Evolutionary conservation across 441 rosid species (phyloP).

Genomic region (Biscutella laevigata): DNA sequence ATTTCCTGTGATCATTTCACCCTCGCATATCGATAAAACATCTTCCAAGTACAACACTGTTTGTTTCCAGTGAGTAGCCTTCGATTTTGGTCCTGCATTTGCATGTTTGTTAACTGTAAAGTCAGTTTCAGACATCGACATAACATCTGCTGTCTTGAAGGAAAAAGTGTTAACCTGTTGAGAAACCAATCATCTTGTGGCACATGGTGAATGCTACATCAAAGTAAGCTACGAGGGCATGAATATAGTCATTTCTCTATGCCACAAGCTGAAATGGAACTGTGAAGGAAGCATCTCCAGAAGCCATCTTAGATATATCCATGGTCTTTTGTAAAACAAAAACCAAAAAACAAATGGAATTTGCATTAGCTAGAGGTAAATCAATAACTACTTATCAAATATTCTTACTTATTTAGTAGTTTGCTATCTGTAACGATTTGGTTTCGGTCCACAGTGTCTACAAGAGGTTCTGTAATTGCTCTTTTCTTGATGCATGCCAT

Average conservation of each 20-base stretch:
- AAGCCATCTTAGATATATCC: constrained; percentile 79
- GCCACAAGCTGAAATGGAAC: constrained; percentile 80
- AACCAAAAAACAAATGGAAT: background rate
- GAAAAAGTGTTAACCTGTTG: constrained; percentile 55
- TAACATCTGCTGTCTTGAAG: no score
- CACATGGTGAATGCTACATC: constrained; percentile 82
- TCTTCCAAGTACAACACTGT: constrained; percentile 81
- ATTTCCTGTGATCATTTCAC: constrained; percentile 65
- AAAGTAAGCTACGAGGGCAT: constrained; percentile 86
- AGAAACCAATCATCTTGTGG: constrained; percentile 79
- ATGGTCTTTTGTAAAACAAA: constrained; percentile 37
- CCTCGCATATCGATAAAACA: constrained; percentile 71
- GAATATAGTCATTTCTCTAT: constrained; percentile 68
- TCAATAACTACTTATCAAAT: background rate
- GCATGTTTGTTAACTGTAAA: background rate
- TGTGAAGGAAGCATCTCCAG: constrained; percentile 86
- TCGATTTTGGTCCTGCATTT: constrained; percentile 32
- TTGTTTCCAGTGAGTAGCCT: constrained; percentile 86
- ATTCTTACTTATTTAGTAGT: constrained; percentile 41
- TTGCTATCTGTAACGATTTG: constrained; percentile 70
- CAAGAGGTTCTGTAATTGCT: constrained; percentile 82
- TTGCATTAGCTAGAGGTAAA: constrained; percentile 9
- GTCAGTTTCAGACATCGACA: background rate
- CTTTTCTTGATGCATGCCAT: constrained; percentile 91
- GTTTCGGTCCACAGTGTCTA: constrained; percentile 70